Evolutionary conservation across 169 alveolate genomes (phyloP).

Genomic region (Plasmodium vivax): DNA sequence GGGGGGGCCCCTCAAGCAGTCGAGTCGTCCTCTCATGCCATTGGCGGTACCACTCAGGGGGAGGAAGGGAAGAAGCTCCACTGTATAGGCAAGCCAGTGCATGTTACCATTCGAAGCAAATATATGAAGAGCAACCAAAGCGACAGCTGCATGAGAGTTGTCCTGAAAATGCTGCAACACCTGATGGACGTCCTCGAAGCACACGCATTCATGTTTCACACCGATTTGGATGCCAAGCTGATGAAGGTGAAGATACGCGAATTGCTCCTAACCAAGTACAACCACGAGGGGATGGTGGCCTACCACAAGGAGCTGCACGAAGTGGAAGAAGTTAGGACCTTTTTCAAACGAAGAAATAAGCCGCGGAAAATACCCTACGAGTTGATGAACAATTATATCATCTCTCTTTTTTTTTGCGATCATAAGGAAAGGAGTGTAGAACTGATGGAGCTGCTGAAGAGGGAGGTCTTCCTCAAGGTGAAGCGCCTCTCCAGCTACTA

Average conservation of each 20-base stretch:
- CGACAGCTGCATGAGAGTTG: not conserved
- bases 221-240: slow-evolving; percentile 29
- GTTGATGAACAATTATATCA: slow-evolving; percentile 53
- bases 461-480: slow-evolving; percentile 41
- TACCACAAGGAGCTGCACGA: slow-evolving; percentile 10
- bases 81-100: not conserved
- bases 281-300: slow-evolving; percentile 4
- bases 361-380: slow-evolving; percentile 27
- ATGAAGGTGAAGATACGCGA: slow-evolving; percentile 60
- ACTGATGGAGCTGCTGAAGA: slow-evolving; percentile 22
- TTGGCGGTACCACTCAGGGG: not conserved
- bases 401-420: slow-evolving; percentile 35
- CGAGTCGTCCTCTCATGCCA: not conserved
- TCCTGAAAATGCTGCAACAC: not conserved
- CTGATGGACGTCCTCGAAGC: not conserved
- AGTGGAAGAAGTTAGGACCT: not conserved
- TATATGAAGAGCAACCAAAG: slow-evolving; percentile 7
- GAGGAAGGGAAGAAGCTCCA: not conserved
- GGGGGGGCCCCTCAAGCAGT: not conserved
- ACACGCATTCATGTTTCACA: not conserved
- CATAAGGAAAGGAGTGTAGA: slow-evolving; percentile 19
- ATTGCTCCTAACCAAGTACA: slow-evolving; percentile 59
- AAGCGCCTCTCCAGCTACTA: slow-evolving; percentile 20
- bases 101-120: not conserved
- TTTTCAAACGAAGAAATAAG: slow-evolving; percentile 28